Evolutionary conservation across 2,329 filamentous ascomycete species (phyloP).

Genomic region (Thelonectria olida): DNA sequence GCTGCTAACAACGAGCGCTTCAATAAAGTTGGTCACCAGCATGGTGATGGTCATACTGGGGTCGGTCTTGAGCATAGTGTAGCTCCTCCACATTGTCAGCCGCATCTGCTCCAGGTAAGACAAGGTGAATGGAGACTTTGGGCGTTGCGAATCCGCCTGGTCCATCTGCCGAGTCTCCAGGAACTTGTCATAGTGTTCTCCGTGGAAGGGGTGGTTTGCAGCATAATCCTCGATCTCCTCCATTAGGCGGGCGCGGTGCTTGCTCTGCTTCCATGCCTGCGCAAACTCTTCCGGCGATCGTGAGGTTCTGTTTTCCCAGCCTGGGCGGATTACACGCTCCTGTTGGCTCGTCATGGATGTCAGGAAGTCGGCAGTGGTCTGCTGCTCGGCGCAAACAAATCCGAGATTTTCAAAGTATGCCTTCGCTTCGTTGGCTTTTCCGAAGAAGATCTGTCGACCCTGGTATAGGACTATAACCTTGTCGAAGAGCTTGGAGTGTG

Average conservation of each 20-base stretch:
- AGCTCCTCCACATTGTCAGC: conserved; percentile 23
- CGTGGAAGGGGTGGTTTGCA: conserved; percentile 32
- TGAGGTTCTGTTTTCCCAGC: conserved; percentile 44
- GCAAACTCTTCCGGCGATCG: conserved; percentile 49
- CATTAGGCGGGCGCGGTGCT: conserved; percentile 33
- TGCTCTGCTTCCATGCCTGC: conserved; percentile 41
- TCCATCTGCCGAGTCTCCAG: conserved; percentile 20
- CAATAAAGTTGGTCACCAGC: conserved; percentile 29
- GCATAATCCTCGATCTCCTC: conserved; percentile 43
- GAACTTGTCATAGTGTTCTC: conserved; percentile 33
- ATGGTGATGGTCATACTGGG: conserved; percentile 28
- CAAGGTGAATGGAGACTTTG: conserved; percentile 28
- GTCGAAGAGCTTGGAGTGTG: conserved; percentile 62
- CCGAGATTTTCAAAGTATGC: conserved; percentile 51
- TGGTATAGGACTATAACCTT: conserved; percentile 75
- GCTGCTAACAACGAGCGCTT: conserved; percentile 44
- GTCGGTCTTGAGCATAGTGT: conserved; percentile 24
- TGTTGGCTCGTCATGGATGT: conserved; percentile 57
- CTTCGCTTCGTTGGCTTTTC: conserved; percentile 31
- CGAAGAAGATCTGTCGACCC: conserved; percentile 68
- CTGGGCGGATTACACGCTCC: conserved; percentile 45
- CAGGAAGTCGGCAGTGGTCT: conserved; percentile 78
- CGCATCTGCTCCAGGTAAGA: conserved; percentile 24
- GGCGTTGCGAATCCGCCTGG: conserved; percentile 27
- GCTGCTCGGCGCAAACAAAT: conserved; percentile 61